phyloP scores from a whole-genome alignment of 2,329 filamentous ascomycete species.

The Scopulariopsis brevicaulis region DNA sequence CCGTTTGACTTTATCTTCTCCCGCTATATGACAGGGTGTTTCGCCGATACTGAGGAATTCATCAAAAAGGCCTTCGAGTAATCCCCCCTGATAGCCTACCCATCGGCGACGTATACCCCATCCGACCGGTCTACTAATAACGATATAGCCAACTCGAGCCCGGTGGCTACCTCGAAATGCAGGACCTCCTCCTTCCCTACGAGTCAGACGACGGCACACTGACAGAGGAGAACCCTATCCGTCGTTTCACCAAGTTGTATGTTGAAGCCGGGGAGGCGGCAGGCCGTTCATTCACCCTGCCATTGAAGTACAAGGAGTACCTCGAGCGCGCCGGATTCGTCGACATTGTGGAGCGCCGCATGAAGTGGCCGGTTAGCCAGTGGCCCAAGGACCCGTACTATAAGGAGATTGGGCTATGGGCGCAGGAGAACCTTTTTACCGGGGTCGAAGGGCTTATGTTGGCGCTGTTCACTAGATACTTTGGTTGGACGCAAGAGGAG shows the following conservation, averaged over 20 bases:
- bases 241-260: slow-evolving; percentile 13
- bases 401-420: slow-evolving; percentile 27
- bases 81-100: neutral
- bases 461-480: slow-evolving; percentile 17
- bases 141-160: slow-evolving; percentile 6
- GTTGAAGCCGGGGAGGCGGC: slow-evolving; percentile 22
- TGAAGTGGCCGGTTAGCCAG: neutral
- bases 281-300: slow-evolving; percentile 23
- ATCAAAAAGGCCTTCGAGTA: slow-evolving; percentile 21
- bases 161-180: slow-evolving; percentile 13
- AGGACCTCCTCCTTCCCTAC: slow-evolving; percentile 9
- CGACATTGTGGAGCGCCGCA: neutral
- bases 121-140: slow-evolving; percentile 1
- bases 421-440: slow-evolving; percentile 7
- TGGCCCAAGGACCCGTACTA: slow-evolving; percentile 22
- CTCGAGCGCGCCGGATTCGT: neutral
- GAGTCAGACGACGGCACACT: slow-evolving; percentile 10
- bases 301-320: slow-evolving; percentile 19
- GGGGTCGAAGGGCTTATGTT: slow-evolving; percentile 18
- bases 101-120: neutral
- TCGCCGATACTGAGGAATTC: slow-evolving; percentile 17
- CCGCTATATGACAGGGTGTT: slow-evolving; percentile 17
- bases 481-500: slow-evolving; percentile 17
- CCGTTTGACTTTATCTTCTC: slow-evolving; percentile 17
- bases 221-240: neutral